Evolutionary conservation across 2,329 filamentous ascomycete genomes (phyloP), one percentile per base, ranked within the genome.

Genomic region (Elsinoe necatrix): DNA sequence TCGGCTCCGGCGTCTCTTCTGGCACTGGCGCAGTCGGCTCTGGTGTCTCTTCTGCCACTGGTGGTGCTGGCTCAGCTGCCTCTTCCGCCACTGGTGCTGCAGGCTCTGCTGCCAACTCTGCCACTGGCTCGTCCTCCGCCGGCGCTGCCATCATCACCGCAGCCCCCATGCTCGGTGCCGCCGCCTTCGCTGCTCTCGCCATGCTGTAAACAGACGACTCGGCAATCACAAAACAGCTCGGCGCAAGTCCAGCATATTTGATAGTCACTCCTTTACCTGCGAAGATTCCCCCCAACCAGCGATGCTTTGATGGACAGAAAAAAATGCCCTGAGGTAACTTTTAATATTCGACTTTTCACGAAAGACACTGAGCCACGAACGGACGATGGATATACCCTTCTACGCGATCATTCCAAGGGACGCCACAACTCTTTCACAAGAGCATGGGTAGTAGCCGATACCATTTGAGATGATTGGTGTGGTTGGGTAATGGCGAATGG

Each of bases 171-270:
- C 59, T 69, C 55, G 68, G 65, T 58, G 66, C 66, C 52, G 68
- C 63, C 55, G 66, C 64, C 35, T 55, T 71, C 2, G 77, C 75
- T 14, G 78, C 77, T 2, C 77, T 73, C 55, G 65, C 66, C 37
- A 61, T 70, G 16, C 48, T 60, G 16, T 60, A 61, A 60, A 42
- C 48, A 18, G 5, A 2, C 31, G 25, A 23, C 18, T 21, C 11
- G 8, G n/a, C 16, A 29, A 18, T 5, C 41, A 25, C 34, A 37
- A 6, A 12, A 12, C 14, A 14, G 41, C 21, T 25, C 20, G 41
- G 20, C 16, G 20, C 3, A 39, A 1, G 16, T 4, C 29, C 18
- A 39, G 48, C 48, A 52, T 34, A 27, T 52, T 52, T 37, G 20
- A 35, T 39, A 29, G 48, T 52, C 48, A 52, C 48, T 52, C 48